Evolutionary conservation across 306 rosid genomes (phyloP).

Genomic region (Senna siamea): DNA sequence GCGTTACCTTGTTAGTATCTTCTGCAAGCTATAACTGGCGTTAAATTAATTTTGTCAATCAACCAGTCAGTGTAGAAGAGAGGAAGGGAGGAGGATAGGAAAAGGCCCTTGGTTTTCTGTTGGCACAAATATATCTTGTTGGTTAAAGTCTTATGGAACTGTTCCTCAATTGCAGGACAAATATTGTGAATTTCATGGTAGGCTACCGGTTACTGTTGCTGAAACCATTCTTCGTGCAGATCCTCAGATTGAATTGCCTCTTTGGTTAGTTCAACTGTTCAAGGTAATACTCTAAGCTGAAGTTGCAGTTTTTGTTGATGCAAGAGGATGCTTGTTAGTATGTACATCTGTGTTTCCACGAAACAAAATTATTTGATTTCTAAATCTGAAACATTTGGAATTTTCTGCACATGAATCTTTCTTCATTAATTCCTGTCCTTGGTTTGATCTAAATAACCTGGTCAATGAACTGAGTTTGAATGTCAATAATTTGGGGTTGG

Average conservation of each 20-base stretch:
- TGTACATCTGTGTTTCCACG: not conserved
- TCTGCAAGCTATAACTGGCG: slow-evolving; percentile 25
- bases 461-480: not conserved
- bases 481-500: not conserved
- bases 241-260: slow-evolving; percentile 88
- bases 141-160: slow-evolving; percentile 7
- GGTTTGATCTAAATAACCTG: not conserved
- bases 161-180: slow-evolving; percentile 63
- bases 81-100: not conserved
- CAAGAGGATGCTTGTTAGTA: slow-evolving; percentile 19
- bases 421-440: not conserved
- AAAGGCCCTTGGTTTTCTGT: not conserved
- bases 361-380: slow-evolving; percentile 3
- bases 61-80: slow-evolving; percentile 16
- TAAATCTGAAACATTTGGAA: not conserved
- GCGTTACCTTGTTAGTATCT: slow-evolving; percentile 77
- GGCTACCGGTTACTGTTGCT: slow-evolving; percentile 81
- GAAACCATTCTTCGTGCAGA: slow-evolving; percentile 84
- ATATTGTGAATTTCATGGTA: slow-evolving; percentile 73
- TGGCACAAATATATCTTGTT: slow-evolving; percentile 7
- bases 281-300: slow-evolving; percentile 65
- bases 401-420: not conserved
- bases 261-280: slow-evolving; percentile 88
- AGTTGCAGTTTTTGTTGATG: slow-evolving; percentile 21
- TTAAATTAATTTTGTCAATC: slow-evolving; percentile 15